Base-by-base conservation (phyloP, 139 green algal genomes). In the Tetradesmus obliquus region DNA sequence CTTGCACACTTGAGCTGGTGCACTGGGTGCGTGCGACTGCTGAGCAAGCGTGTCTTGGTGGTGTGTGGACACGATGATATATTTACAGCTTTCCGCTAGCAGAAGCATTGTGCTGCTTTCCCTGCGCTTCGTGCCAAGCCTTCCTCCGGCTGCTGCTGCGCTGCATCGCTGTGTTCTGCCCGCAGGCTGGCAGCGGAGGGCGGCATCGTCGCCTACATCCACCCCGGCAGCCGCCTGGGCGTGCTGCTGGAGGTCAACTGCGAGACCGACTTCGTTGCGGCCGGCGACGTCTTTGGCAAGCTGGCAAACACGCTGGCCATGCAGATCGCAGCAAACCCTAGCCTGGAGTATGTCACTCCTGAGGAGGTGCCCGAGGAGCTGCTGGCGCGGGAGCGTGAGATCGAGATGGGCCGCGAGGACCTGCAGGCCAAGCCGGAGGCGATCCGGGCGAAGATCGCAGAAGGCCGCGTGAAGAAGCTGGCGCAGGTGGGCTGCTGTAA, bases 211-310 rank as follows among this genome's bases (percentile, higher is more conserved):
- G 88, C 93, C n/a, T 99, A 99, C 96, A 98, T 99, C 94, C 98
- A 99, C 95, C 95, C 96, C n/a, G 98, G 97, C 93, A 96, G 95
- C 86, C 95, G 95, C 84, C 95, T 98, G 83, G 97, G 97, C 19
- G 96, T 99, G 71, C 85, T 99, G 89, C 76, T 96, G 79, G 95
- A 97, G 94, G 95, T 99, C 8, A 99, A 99, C 97, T 99, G 98
- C 94, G 98, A 99, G 95, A 99, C 98, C 17, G 98, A 99, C 95
- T 99, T 99, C 92, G 98, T 99, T 71, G 98, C 98, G 0, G 95
- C 96, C 0, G 95, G 94, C 10, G 97, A 99, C 82, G 96, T 95
- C 83, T 99, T 99, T 96, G 95, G 97, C 87, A 93, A 97, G 93
- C 97, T 99, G 88, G 97, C 96, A 0, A 92, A 90, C 79, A 90